These are phyloP conservation scores for Aspergillus avenaceus DNA, from an alignment of 495 filamentous ascomycete species.

Conservation along the genomic window DNA sequence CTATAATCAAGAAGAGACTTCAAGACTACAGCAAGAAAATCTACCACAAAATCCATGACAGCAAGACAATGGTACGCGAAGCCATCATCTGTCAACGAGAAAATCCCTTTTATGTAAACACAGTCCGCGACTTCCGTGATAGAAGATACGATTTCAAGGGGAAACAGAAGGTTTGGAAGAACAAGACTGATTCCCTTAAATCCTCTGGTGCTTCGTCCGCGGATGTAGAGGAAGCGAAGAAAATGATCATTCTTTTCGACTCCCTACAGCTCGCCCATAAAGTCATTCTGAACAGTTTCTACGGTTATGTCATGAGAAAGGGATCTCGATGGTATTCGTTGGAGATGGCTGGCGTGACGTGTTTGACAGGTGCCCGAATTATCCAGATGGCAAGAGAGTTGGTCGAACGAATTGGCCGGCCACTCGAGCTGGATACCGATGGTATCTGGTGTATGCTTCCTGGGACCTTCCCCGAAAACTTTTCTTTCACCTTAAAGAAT, in stretches of 20 bases:
- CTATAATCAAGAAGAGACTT: conserved; percentile 77
- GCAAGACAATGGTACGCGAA: conserved; percentile 87
- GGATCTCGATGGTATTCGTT: conserved; percentile 98
- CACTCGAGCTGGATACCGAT: conserved; percentile 96
- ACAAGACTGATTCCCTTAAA: conserved; percentile 84
- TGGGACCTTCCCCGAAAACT: conserved; percentile 95
- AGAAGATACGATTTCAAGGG: conserved; percentile 97
- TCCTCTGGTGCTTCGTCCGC: conserved; percentile 66
- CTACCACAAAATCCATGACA: conserved; percentile 98
- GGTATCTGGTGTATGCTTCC: conserved; percentile 99
- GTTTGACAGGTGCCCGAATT: conserved; percentile 92
- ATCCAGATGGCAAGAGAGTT: conserved; percentile 96
- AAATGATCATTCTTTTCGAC: conserved; percentile 97
- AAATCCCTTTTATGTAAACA: conserved; percentile 98
- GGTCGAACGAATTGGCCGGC: conserved; percentile 89
- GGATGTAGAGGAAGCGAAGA: conserved; percentile 92
- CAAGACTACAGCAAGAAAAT: conserved; percentile 97
- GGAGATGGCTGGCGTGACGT: conserved; percentile 99
- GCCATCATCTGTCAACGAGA: conserved; percentile 98
- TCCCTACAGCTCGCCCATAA: conserved; percentile 97
- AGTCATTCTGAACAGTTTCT: conserved; percentile 98
- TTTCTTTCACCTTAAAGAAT: conserved; percentile 87
- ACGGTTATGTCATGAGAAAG: conserved; percentile 99
- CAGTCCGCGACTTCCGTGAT: conserved; percentile 91
- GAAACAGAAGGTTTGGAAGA: conserved; percentile 97